Conservation (phyloP, 352 stramenopile genomes). For the Pythium folliculosum region DNA sequence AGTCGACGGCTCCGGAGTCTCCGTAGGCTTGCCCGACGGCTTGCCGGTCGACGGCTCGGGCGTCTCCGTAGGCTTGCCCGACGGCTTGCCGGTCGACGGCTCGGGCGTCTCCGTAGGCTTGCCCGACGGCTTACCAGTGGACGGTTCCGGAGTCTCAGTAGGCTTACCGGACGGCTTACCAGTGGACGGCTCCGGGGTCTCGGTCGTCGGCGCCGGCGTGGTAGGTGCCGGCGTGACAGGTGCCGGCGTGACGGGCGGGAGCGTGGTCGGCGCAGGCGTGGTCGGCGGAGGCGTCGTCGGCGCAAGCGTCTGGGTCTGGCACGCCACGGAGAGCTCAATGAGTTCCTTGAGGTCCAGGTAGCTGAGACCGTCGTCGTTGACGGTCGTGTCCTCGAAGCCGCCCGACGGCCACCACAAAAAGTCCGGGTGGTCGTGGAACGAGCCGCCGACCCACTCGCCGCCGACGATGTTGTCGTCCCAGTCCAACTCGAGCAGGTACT, state of each 20-base stretch:
- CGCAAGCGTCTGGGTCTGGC: not conserved
- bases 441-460: constrained; percentile 63
- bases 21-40: not conserved
- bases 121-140: not conserved
- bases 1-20: not conserved
- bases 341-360: constrained; percentile 19
- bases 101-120: not conserved
- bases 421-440: constrained; percentile 61
- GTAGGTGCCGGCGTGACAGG: not conserved
- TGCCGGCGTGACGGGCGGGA: not conserved
- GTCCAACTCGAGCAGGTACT: constrained; percentile 71
- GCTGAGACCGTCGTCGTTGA: constrained; percentile 10
- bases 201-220: not conserved
- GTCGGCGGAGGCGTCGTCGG: constrained; percentile 5
- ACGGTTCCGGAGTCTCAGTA: not conserved
- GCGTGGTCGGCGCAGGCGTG: not conserved
- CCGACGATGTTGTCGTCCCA: constrained; percentile 57
- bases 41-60: not conserved
- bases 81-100: not conserved
- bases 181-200: not conserved
- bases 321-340: constrained; percentile 6
- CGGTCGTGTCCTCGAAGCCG: not conserved
- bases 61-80: not conserved
- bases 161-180: constrained; percentile 10
- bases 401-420: constrained; percentile 62